A percentile compares a stretch with the other conserved stretches of the same genome.
phyloP scores from a whole-genome alignment of 2,329 filamentous ascomycete genomes.

The Rutstroemia sydowiana region DNA sequence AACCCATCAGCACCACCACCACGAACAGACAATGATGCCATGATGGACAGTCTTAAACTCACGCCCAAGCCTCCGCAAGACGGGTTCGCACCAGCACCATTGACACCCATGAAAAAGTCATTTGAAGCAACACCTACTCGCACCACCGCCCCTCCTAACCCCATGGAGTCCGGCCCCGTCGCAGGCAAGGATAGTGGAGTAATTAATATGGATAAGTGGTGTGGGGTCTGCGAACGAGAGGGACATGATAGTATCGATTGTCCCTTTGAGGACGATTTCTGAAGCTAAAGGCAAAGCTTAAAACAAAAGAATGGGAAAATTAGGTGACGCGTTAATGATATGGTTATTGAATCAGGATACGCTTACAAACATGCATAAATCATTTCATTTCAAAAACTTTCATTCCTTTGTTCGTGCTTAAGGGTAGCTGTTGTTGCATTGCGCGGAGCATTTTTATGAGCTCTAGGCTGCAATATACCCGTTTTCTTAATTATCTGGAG shows the following conservation, averaged over 20 bases:
- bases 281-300: too few species aligned
- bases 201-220: constrained; percentile 87
- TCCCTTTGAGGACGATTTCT: constrained; percentile 79
- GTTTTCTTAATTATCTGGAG: too few species aligned
- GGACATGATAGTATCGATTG: constrained; percentile 95
- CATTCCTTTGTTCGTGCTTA: too few species aligned
- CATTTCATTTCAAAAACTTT: too few species aligned
- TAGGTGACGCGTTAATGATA: too few species aligned
- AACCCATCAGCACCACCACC: constrained; percentile 15
- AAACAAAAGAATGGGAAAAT: too few species aligned
- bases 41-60: constrained; percentile 35
- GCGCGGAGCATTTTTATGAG: too few species aligned
- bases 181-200: constrained; percentile 73
- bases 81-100: constrained; percentile 45
- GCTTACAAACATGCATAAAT: too few species aligned
- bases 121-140: constrained; percentile 33
- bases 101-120: constrained; percentile 44
- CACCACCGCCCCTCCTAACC: constrained; percentile 52
- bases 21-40: constrained; percentile 32
- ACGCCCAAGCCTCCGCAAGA: constrained; percentile 33
- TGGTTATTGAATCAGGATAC: too few species aligned
- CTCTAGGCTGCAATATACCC: too few species aligned
- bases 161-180: constrained; percentile 59
- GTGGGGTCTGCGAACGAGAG: constrained; percentile 90
- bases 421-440: too few species aligned